phyloP scores from a whole-genome alignment of 768 basidiomycete species.

The Russula earlei region DNA sequence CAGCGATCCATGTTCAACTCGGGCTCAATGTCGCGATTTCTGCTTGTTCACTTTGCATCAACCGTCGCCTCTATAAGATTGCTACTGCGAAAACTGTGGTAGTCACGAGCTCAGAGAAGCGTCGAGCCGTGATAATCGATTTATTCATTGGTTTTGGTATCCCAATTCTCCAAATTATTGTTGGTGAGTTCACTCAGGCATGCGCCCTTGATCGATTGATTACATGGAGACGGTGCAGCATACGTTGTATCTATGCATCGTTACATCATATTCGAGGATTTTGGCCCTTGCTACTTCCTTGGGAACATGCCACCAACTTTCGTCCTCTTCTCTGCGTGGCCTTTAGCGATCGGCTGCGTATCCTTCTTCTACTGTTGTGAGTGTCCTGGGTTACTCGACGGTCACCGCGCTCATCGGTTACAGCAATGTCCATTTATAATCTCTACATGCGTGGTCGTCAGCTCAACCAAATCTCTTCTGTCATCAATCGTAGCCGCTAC shows the following conservation, averaged over 20 bases:
- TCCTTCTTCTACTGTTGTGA: constrained; percentile 33
- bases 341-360: constrained; percentile 17
- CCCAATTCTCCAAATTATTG: too few species aligned
- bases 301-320: constrained; percentile 26
- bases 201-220: too few species aligned
- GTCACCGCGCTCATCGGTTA: not conserved
- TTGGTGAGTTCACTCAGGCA: too few species aligned
- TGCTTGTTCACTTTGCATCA: too few species aligned
- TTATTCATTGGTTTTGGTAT: too few species aligned
- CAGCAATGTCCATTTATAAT: constrained; percentile 23
- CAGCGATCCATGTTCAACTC: constrained; percentile 33
- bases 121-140: too few species aligned
- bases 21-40: constrained; percentile 30
- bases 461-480: constrained; percentile 24
- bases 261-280: constrained; percentile 40
- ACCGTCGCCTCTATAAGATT: constrained; percentile 41
- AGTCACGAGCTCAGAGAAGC: too few species aligned
- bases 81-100: constrained; percentile 28
- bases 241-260: constrained; percentile 1
- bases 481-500: constrained; percentile 39
- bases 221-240: too few species aligned
- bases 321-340: constrained; percentile 27
- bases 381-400: not conserved
- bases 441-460: constrained; percentile 23
- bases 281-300: constrained; percentile 35